These are phyloP conservation scores for Ilyonectria destructans DNA, from an alignment of 2,329 filamentous ascomycete species.

Conservation along the genomic window DNA sequence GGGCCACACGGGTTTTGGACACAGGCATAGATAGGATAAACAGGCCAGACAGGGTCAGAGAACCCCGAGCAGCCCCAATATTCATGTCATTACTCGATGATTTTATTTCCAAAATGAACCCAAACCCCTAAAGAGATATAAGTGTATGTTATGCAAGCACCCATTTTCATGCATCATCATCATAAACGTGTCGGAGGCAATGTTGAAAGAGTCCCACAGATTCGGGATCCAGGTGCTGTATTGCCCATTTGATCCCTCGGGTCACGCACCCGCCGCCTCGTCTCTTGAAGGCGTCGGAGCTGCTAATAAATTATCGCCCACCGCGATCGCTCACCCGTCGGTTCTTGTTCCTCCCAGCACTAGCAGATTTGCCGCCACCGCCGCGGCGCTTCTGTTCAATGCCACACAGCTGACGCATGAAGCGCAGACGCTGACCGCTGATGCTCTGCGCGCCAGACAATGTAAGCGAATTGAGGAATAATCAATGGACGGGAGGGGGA, in stretches of 20 bases:
- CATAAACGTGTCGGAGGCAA: background rate
- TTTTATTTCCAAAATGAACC: background rate
- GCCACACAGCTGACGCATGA: constrained; percentile 71
- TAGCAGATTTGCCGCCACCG: constrained; percentile 7
- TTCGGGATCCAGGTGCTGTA: constrained; percentile 3
- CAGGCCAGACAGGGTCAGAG: constrained; percentile 4
- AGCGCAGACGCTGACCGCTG: constrained; percentile 69
- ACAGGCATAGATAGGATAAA: constrained; percentile 16
- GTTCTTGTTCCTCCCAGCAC: constrained; percentile 32
- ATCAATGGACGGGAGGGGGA: constrained; percentile 11
- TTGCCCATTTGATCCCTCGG: background rate
- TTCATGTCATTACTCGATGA: constrained; percentile 13
- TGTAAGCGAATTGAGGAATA: background rate
- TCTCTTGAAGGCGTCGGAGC: background rate
- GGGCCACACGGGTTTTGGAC: background rate
- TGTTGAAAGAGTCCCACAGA: background rate
- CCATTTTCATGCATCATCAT: constrained; percentile 8
- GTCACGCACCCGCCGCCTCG: background rate
- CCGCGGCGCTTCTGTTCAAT: constrained; percentile 54
- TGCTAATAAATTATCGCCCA: constrained; percentile 30
- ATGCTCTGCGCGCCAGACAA: constrained; percentile 63
- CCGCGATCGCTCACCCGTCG: constrained; percentile 38
- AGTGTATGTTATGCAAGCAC: constrained; percentile 6
- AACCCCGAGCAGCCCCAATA: background rate
- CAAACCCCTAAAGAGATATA: background rate